phyloP scores from a whole-genome alignment of 805 yeast genomes.

The Myxozyma mucilagina region DNA sequence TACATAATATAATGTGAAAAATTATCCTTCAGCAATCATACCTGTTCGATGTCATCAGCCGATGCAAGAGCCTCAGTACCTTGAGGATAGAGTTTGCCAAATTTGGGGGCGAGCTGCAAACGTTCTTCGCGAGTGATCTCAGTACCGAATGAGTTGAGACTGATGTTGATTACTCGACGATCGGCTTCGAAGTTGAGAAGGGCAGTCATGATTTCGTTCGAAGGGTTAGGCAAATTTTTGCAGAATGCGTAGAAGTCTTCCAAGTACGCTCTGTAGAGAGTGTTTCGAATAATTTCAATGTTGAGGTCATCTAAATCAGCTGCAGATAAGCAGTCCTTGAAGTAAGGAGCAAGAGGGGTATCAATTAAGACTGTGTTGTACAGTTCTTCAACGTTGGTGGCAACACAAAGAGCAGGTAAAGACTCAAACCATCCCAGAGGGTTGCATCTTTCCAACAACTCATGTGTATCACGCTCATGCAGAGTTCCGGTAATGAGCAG shows the following conservation, averaged over 20 bases:
- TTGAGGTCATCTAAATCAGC: conserved; percentile 87
- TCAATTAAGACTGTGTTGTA: conserved; percentile 91
- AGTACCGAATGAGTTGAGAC: conserved; percentile 83
- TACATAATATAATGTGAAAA: not conserved
- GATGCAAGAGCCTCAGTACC: conserved; percentile 65
- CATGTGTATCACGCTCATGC: conserved; percentile 88
- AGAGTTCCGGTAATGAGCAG: conserved; percentile 95
- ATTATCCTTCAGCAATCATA: conserved; percentile 45
- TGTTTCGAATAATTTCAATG: conserved; percentile 91
- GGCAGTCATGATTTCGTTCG: conserved; percentile 74
- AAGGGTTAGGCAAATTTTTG: conserved; percentile 66
- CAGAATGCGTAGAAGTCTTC: conserved; percentile 81
- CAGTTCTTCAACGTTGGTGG: conserved; percentile 91
- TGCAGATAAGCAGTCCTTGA: conserved; percentile 81
- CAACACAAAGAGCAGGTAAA: conserved; percentile 89
- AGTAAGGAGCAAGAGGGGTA: conserved; percentile 96
- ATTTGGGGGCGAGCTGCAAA: conserved; percentile 67
- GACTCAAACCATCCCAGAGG: conserved; percentile 99
- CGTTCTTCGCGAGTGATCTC: conserved; percentile 77
- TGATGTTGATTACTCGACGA: conserved; percentile 87
- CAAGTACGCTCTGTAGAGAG: conserved; percentile 86
- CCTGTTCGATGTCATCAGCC: conserved; percentile 83
- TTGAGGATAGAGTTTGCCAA: conserved; percentile 77
- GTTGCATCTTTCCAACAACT: conserved; percentile 86
- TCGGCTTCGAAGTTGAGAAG: conserved; percentile 91